Base-by-base conservation (phyloP, 148 eudicot genomes). In the Persicaria maculosa region DNA sequence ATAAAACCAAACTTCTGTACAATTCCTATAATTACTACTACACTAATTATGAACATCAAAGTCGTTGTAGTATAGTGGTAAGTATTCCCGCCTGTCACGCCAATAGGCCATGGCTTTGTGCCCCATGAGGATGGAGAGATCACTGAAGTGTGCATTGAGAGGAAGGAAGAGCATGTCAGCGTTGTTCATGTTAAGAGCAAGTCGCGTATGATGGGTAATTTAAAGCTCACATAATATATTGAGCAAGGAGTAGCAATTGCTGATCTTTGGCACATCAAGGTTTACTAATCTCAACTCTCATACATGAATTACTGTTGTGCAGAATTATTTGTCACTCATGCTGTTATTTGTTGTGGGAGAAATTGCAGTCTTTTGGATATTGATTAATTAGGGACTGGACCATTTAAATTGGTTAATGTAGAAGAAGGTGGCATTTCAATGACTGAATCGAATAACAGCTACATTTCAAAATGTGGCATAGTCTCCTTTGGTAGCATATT, bases 11-110 rank as follows among this genome's bases (percentile, higher is more conserved):
- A 31, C 40, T 31, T 31, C 1, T 31, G 0, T 31, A 31, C 1
- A 31, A 31, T 8, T 5, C 0, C 12, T 2, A 48, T 48, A 48
- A 48, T 1, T 1, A 0, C 3, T 8, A 20, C 3, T 36, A 1
- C 8, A 14, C 19, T 0, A 14, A 1, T 4, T 0, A 0, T 40
- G 19, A 14, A 17, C 10, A 75, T 3, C 0, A 14, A 46, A 46
- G 98, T 94, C 93, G 97, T 91, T 91, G 97, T 93, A 91, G 95
- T 93, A 94, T 94, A 91, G 98, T 94, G 98, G 98, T 94, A 57
- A 94, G 98, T 94, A 91, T 94, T 85, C 87, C 97, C 95, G 97
- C 93, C 95, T 93, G 98, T 93, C 97, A 93, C 96, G 93, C 96
- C 52, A 12, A 48, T 8, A 48, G 9, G 9, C 4, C 10, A 19